Evolutionary conservation across 495 filamentous ascomycete species (phyloP).

Genomic region (Neurospora terricola): DNA sequence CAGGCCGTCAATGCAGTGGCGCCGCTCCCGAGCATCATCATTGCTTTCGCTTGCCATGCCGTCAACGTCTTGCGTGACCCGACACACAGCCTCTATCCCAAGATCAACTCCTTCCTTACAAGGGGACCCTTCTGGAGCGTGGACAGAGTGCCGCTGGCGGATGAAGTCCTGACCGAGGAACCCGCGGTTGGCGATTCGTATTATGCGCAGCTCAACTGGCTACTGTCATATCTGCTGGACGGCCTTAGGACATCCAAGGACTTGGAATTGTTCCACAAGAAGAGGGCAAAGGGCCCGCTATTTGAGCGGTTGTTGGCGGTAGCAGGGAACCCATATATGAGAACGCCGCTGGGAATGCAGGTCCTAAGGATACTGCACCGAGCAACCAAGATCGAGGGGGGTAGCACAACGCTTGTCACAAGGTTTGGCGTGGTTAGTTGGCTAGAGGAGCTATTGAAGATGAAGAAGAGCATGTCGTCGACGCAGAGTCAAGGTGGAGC

Average conservation of each 20-base stretch:
- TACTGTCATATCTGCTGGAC: conserved; percentile 64
- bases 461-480: conserved; percentile 40
- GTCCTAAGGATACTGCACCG: conserved; percentile 66
- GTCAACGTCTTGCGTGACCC: conserved; percentile 63
- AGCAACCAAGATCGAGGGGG: conserved; percentile 60
- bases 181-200: conserved; percentile 66
- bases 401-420: conserved; percentile 78
- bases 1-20: conserved; percentile 38
- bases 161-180: conserved; percentile 58
- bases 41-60: conserved; percentile 62
- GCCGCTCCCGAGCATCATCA: conserved; percentile 62
- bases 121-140: conserved; percentile 63
- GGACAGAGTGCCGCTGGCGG: conserved; percentile 65
- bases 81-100: conserved; percentile 72
- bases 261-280: conserved; percentile 71
- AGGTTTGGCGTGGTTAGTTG: conserved; percentile 73
- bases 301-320: conserved; percentile 70
- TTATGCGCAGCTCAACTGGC: conserved; percentile 70
- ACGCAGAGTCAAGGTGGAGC: neutral
- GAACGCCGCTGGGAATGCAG: conserved; percentile 49
- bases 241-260: conserved; percentile 49
- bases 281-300: conserved; percentile 41
- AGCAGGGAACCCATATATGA: conserved; percentile 55
- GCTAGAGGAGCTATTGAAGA: conserved; percentile 40
- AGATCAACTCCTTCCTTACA: conserved; percentile 76